Percentiles rank a stretch among this genome's conserved stretches.
Conservation (phyloP, 78 protist genomes). For the Dictyostelium citrinum region DNA sequence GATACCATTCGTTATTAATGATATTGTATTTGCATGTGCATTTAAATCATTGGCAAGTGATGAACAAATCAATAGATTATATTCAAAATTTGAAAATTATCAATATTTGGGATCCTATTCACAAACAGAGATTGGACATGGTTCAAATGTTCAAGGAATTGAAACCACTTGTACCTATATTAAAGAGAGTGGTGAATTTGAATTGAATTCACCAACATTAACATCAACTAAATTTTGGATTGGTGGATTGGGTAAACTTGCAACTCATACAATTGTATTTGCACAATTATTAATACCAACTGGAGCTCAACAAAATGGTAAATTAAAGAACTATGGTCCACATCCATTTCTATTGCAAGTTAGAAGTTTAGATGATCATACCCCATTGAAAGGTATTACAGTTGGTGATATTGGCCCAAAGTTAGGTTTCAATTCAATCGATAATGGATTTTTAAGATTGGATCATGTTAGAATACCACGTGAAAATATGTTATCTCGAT, state of each 20-base stretch:
- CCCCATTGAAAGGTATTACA: slow-evolving; percentile 47
- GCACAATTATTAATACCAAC: slow-evolving; percentile 71
- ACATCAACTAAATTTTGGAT: slow-evolving; percentile 94
- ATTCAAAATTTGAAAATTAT: slow-evolving; percentile 15
- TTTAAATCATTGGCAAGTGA: slow-evolving; percentile 54
- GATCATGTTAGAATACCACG: slow-evolving; percentile 54
- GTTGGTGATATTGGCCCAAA: slow-evolving; percentile 84
- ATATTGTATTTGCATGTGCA: slow-evolving; percentile 41
- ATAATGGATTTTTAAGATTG: slow-evolving; percentile 64
- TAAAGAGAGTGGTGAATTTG: slow-evolving; percentile 74
- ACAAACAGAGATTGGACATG: slow-evolving; percentile 86
- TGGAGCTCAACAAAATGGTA: too few species aligned
- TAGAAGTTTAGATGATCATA: slow-evolving; percentile 22
- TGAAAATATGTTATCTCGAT: slow-evolving; percentile 31
- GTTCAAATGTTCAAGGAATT: slow-evolving; percentile 81
- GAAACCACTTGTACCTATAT: slow-evolving; percentile 84
- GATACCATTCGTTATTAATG: slow-evolving; percentile 45
- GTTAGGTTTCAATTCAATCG: slow-evolving; percentile 39
- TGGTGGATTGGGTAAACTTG: slow-evolving; percentile 81
- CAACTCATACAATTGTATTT: slow-evolving; percentile 80
- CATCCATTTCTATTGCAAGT: slow-evolving; percentile 70
- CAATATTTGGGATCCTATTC: slow-evolving; percentile 62
- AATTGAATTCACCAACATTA: slow-evolving; percentile 83
- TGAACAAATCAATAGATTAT: slow-evolving; percentile 44
- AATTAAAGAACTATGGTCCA: slow-evolving; percentile 50